Conservation (phyloP, 169 alveolate species). For the Eimeria zaria region DNA sequence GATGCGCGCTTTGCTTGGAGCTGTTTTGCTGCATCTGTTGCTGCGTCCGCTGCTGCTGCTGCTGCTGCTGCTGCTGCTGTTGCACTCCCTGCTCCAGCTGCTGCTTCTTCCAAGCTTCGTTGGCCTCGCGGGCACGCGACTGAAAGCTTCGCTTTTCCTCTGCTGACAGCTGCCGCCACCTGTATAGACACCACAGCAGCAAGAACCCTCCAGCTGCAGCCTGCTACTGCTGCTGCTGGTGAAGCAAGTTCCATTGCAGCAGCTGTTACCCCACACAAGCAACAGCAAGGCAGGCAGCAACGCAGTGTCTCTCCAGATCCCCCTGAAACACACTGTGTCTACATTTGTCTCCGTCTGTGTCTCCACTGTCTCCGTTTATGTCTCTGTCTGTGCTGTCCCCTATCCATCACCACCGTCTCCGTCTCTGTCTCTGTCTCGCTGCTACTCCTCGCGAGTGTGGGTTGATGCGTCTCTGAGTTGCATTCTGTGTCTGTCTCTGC, state of each 20-base stretch:
- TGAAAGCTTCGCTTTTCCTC: constrained; percentile 74
- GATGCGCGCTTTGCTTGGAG: background rate
- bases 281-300: too few species aligned
- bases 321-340: too few species aligned
- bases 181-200: constrained; percentile 47
- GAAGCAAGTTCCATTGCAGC: background rate
- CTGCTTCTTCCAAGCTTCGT: constrained; percentile 74
- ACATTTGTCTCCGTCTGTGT: too few species aligned
- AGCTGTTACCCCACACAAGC: background rate
- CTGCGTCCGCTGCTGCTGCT: constrained; percentile 30
- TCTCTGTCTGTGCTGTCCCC: too few species aligned
- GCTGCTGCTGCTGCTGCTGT: constrained; percentile 79
- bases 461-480: too few species aligned
- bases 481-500: too few species aligned
- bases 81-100: constrained; percentile 38
- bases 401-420: too few species aligned
- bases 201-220: background rate
- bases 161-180: constrained; percentile 80
- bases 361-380: too few species aligned
- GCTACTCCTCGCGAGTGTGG: background rate
- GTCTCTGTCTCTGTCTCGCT: too few species aligned
- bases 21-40: background rate
- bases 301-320: background rate
- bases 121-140: constrained; percentile 76
- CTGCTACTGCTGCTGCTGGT: background rate